Evolutionary conservation across 2,329 filamentous ascomycete species (phyloP).

Genomic region (Botryotinia narcissicola): DNA sequence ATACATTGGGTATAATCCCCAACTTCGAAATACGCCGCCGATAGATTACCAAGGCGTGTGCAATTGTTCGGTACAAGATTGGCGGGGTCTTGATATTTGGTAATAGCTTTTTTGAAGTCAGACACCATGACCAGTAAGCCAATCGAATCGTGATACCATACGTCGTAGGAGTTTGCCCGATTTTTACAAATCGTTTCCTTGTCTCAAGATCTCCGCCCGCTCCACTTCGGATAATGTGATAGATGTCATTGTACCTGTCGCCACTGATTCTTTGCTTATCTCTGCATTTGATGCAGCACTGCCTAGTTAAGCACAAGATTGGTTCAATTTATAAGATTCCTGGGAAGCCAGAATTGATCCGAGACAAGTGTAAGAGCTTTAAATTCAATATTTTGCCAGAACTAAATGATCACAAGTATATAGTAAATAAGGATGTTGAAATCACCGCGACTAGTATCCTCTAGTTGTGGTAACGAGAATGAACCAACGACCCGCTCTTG

Average conservation of each 20-base stretch:
- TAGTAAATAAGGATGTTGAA: neutral
- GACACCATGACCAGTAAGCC: neutral
- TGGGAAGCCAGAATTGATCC: neutral
- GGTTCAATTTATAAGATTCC: neutral
- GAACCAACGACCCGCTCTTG: no score
- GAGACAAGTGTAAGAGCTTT: neutral
- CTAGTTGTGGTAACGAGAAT: neutral
- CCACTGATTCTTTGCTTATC: neutral
- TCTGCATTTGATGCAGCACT: neutral
- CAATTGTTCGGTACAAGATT: slow-evolving; percentile 36
- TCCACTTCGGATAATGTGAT: neutral
- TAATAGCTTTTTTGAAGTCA: neutral
- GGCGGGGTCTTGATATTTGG: slow-evolving; percentile 6
- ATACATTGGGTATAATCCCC: slow-evolving; percentile 17
- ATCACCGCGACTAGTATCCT: no score
- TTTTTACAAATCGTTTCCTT: neutral
- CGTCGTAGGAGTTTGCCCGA: neutral
- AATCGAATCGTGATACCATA: neutral
- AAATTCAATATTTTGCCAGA: neutral
- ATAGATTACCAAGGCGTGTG: slow-evolving; percentile 21
- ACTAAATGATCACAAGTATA: neutral
- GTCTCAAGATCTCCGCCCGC: neutral
- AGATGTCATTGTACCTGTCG: neutral
- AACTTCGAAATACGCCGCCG: slow-evolving; percentile 19
- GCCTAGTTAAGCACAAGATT: neutral